Conservation (phyloP, 108 stramenopile species). For the Cyclotella baltica region DNA sequence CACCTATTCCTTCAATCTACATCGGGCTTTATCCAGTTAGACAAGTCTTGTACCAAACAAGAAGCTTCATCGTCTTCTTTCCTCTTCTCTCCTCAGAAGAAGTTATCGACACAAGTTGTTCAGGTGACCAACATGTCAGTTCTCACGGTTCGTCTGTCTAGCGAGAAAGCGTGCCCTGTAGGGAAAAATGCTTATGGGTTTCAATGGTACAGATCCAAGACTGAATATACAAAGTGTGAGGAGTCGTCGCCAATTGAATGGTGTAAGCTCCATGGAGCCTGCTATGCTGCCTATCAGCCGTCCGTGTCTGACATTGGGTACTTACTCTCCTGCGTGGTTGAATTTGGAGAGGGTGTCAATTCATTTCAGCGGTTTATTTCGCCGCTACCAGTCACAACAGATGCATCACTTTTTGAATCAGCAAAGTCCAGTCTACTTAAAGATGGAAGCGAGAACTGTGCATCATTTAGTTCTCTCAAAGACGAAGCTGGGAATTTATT, state of each 20-base stretch:
- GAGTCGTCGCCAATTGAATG: conserved; percentile 41
- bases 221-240: neutral
- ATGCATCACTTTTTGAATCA: conserved; percentile 60
- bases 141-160: conserved; percentile 32
- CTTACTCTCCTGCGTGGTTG: conserved; percentile 60
- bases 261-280: conserved; percentile 62
- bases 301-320: conserved; percentile 65
- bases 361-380: conserved; percentile 20
- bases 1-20: conserved; percentile 25
- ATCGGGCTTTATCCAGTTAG: conserved; percentile 20
- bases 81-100: conserved; percentile 3
- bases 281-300: conserved; percentile 68
- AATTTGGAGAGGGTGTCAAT: conserved; percentile 34
- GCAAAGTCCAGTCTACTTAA: conserved; percentile 57
- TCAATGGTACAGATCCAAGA: conserved; percentile 69
- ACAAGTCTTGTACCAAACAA: neutral
- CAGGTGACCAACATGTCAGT: conserved; percentile 34
- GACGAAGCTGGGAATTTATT: conserved; percentile 42
- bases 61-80: conserved; percentile 1
- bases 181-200: conserved; percentile 42
- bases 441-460: conserved; percentile 32
- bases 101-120: too few relatives aligned
- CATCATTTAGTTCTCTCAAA: conserved; percentile 63
- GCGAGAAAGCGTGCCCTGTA: conserved; percentile 34
- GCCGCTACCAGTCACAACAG: conserved; percentile 50